Percentiles rank a stretch among this genome's conserved stretches.
These are phyloP conservation scores for Moniliella sp. DNA, from an alignment of 1,284 basidiomycete genomes.

Conservation along the genomic window DNA sequence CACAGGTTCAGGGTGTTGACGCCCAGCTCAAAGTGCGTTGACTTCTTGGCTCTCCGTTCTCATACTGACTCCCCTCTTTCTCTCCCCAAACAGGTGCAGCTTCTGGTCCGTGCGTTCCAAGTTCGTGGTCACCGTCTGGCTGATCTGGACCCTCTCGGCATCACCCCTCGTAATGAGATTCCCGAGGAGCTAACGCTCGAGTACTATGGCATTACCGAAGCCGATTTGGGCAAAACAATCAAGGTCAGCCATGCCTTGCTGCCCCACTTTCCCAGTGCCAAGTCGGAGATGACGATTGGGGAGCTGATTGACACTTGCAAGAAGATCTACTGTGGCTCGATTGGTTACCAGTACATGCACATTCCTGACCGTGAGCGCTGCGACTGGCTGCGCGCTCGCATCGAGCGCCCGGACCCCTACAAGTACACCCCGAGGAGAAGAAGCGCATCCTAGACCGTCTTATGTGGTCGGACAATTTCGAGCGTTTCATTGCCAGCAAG, in stretches of 20 bases:
- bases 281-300: constrained; percentile 66
- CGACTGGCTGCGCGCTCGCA: constrained; percentile 91
- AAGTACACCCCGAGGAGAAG: constrained; percentile 94
- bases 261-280: constrained; percentile 62
- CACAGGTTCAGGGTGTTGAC: too few relatives aligned
- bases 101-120: constrained; percentile 69
- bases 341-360: constrained; percentile 93
- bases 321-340: constrained; percentile 80
- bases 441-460: constrained; percentile 93
- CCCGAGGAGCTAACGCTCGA: constrained; percentile 28
- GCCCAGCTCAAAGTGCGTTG: too few relatives aligned
- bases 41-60: too few relatives aligned
- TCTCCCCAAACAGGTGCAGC: constrained; percentile 22
- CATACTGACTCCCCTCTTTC: too few relatives aligned
- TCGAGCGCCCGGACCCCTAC: constrained; percentile 93
- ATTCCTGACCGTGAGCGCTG: constrained; percentile 96
- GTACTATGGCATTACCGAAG: constrained; percentile 72
- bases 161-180: constrained; percentile 43
- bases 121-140: constrained; percentile 92
- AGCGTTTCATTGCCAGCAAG: constrained; percentile 56
- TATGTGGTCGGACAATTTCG: constrained; percentile 96
- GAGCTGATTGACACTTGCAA: constrained; percentile 81
- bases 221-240: constrained; percentile 80
- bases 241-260: constrained; percentile 83
- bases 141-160: constrained; percentile 80